These are phyloP conservation scores for Aquilaria yunnanensis DNA, from an alignment of 345 rosid species.

Conservation along the genomic window DNA sequence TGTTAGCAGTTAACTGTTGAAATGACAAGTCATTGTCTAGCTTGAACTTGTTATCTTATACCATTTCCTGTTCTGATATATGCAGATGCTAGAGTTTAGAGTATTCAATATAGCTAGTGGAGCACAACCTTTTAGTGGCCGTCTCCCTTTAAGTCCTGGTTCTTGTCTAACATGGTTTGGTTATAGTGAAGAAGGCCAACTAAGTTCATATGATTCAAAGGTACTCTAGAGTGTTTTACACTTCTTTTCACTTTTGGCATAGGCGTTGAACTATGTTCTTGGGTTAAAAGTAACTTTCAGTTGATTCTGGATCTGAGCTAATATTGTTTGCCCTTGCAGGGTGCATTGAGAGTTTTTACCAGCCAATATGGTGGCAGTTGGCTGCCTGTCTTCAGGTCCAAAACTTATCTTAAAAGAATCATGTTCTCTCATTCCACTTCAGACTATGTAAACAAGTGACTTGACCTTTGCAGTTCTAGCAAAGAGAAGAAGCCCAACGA, in stretches of 20 bases:
- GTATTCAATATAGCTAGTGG: conserved; percentile 54
- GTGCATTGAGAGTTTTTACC: conserved; percentile 63
- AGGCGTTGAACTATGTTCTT: neutral
- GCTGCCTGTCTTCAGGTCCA: conserved; percentile 93
- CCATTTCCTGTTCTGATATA: conserved; percentile 4
- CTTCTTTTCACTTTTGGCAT: conserved; percentile 5
- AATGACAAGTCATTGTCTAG: neutral
- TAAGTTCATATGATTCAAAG: conserved; percentile 87
- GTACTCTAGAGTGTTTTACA: conserved; percentile 21
- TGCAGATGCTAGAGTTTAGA: conserved; percentile 76
- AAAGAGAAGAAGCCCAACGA: conserved; percentile 65
- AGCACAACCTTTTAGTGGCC: conserved; percentile 51
- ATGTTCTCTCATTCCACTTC: neutral
- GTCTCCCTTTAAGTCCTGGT: conserved; percentile 79
- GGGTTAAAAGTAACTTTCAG: neutral
- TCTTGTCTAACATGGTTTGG: conserved; percentile 82
- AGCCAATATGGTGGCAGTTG: conserved; percentile 85
- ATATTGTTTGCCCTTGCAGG: conserved; percentile 38
- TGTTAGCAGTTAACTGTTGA: neutral
- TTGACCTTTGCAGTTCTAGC: conserved; percentile 42
- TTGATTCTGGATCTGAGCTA: conserved; percentile 14
- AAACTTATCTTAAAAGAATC: conserved; percentile 15
- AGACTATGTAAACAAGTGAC: neutral
- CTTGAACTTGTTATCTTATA: conserved; percentile 4
- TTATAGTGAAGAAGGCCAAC: conserved; percentile 82